Conservation (phyloP, 169 alveolate species). For the Plasmodium sp. region DNA sequence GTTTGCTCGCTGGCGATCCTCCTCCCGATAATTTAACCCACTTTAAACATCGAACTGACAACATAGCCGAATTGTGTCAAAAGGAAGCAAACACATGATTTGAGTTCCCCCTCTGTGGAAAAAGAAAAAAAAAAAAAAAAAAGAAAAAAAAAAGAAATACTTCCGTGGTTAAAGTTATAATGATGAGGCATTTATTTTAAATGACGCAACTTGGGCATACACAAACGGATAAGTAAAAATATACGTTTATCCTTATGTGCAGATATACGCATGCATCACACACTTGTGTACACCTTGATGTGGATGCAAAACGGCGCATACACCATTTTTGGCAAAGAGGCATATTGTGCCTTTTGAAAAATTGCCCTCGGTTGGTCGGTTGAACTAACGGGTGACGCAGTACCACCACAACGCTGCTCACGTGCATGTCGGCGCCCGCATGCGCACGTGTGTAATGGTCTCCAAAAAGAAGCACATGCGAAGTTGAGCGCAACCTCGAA, state of each 20-base stretch:
- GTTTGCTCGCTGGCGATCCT: background rate
- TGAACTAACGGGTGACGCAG: background rate
- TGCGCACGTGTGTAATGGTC: background rate
- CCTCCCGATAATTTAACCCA: background rate
- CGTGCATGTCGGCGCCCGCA: background rate
- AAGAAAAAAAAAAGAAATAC: background rate
- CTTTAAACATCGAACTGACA: background rate
- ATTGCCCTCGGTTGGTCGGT: background rate
- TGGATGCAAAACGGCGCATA: background rate
- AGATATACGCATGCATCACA: background rate
- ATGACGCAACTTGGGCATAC: background rate
- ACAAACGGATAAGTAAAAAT: background rate
- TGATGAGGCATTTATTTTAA: background rate
- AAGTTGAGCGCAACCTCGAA: background rate
- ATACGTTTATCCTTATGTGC: background rate
- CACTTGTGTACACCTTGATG: background rate
- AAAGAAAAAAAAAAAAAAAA: background rate
- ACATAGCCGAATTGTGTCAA: background rate
- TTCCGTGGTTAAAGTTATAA: background rate
- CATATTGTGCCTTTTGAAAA: background rate
- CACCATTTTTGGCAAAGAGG: background rate
- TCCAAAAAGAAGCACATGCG: background rate
- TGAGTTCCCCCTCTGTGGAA: background rate
- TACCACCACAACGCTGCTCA: background rate
- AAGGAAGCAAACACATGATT: background rate